phyloP scores from a whole-genome alignment of 352 stramenopile genomes.

The Phytophthora brassicae region DNA sequence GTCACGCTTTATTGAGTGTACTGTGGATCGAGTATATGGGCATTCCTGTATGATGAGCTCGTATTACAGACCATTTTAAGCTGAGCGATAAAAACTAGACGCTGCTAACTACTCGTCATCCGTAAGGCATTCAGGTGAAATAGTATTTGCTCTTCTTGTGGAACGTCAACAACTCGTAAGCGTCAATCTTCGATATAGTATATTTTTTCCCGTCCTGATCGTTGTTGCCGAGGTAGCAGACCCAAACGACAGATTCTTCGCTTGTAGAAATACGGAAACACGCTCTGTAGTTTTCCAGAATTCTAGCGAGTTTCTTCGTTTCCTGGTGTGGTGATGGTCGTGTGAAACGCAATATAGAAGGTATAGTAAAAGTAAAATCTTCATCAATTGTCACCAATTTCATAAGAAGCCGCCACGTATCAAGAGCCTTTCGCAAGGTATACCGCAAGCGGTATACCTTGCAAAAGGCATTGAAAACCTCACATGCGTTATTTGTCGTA shows the following conservation, averaged over 20 bases:
- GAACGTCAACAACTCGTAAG: not conserved
- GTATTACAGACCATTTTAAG: not conserved
- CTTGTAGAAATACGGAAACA: not conserved
- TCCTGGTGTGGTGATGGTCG: not conserved
- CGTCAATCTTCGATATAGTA: not conserved
- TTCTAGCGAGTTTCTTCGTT: constrained; percentile 1
- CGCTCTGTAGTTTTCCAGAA: not conserved
- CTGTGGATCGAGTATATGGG: not conserved
- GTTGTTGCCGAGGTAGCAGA: not conserved
- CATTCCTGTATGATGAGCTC: not conserved
- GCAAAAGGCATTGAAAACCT: not conserved
- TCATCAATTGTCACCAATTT: constrained; percentile 8
- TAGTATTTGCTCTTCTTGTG: not conserved
- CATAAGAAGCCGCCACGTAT: not conserved
- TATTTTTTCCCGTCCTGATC: not conserved
- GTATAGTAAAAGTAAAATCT: not conserved
- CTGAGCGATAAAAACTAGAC: not conserved
- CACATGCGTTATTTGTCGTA: not conserved
- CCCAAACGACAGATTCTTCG: not conserved
- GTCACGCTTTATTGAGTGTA: not conserved
- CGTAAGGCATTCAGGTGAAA: not conserved
- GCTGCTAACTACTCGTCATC: not conserved
- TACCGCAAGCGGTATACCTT: constrained; percentile 10
- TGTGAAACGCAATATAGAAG: not conserved
- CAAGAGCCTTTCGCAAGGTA: not conserved